A percentile compares a stretch with the other conserved stretches of the same genome.
Conservation (phyloP, 2,329 filamentous ascomycete genomes). For the Beauveria asiatica region DNA sequence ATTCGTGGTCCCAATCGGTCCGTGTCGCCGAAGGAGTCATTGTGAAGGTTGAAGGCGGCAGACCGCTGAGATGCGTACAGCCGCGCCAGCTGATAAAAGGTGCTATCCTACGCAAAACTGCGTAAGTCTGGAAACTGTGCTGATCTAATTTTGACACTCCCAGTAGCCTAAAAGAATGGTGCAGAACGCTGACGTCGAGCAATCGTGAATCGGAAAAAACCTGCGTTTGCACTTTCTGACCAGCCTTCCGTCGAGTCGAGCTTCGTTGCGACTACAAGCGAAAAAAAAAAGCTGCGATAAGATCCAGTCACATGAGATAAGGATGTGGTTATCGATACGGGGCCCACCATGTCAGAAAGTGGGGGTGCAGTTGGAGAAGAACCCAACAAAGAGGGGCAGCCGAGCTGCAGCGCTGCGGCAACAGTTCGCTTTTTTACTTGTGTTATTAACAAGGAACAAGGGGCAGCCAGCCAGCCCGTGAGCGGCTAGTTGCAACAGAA, state of each 20-base stretch:
- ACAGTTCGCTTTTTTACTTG: not conserved
- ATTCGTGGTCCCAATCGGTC: conserved; percentile 76
- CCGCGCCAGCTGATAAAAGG: not conserved
- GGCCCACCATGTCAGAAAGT: not conserved
- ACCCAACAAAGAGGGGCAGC: not conserved
- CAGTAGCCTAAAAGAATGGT: not conserved
- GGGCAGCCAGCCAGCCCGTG: not conserved
- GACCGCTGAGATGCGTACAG: not conserved
- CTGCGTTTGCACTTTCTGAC: not conserved
- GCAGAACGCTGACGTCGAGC: not conserved
- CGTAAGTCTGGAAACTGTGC: not conserved
- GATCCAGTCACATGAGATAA: conserved; percentile 11
- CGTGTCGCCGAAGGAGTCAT: conserved; percentile 53
- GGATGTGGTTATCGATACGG: conserved; percentile 6
- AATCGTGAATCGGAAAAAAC: not conserved
- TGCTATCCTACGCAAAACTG: not conserved
- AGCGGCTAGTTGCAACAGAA: not conserved
- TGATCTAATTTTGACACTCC: not conserved
- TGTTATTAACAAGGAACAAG: not conserved
- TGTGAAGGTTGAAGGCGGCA: conserved; percentile 13
- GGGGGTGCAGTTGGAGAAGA: conserved; percentile 3
- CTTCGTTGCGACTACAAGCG: not conserved
- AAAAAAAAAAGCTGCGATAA: conserved; percentile 12
- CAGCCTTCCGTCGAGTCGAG: not conserved
- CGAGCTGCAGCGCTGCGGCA: not conserved